Evolutionary conservation across 805 yeast genomes (phyloP).

Genomic region (Myxozyma vanderwaltii): DNA sequence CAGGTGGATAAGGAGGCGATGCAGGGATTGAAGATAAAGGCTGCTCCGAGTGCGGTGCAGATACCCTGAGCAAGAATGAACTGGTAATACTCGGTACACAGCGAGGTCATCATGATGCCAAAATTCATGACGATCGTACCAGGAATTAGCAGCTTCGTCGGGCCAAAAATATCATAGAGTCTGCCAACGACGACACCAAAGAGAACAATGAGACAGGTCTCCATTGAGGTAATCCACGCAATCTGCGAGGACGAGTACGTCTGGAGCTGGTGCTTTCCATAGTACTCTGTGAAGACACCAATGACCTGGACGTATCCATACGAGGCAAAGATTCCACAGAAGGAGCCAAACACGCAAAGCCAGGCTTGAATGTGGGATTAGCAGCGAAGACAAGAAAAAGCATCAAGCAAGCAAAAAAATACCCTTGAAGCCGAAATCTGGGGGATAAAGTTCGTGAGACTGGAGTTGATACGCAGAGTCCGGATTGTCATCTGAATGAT

Average conservation of each 20-base stretch:
- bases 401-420: too few species aligned
- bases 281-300: slow-evolving; percentile 38
- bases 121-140: slow-evolving; percentile 37
- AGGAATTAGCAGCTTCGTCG: slow-evolving; percentile 19
- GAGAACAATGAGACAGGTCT: slow-evolving; percentile 38
- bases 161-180: slow-evolving; percentile 30
- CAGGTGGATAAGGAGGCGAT: slow-evolving; percentile 51
- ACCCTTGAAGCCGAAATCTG: slow-evolving; percentile 13
- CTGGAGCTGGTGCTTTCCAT: slow-evolving; percentile 34
- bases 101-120: slow-evolving; percentile 42
- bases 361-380: slow-evolving; percentile 45
- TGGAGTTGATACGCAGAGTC: slow-evolving; percentile 5
- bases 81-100: slow-evolving; percentile 51
- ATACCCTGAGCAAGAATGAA: slow-evolving; percentile 55
- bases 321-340: slow-evolving; percentile 57
- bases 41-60: slow-evolving; percentile 51
- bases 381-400: background rate
- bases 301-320: slow-evolving; percentile 53
- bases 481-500: too few species aligned
- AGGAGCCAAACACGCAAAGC: slow-evolving; percentile 56
- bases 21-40: slow-evolving; percentile 49
- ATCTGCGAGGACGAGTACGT: slow-evolving; percentile 37
- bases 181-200: slow-evolving; percentile 35
- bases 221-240: slow-evolving; percentile 43
- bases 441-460: slow-evolving; percentile 20